Evolutionary conservation across 768 basidiomycete genomes (phyloP).

Genomic region (Pisolithus orientalis): DNA sequence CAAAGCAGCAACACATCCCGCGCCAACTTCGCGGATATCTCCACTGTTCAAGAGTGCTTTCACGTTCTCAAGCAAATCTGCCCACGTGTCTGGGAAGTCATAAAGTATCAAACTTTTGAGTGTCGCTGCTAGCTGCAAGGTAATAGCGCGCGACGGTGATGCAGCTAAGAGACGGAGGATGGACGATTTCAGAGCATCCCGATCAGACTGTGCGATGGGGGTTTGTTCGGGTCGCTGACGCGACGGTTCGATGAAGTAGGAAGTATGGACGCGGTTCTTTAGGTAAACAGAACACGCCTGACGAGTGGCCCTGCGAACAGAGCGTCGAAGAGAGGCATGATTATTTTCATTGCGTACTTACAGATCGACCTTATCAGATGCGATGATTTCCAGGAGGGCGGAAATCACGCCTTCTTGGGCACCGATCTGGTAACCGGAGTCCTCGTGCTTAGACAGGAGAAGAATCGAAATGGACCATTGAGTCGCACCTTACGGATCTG

Average conservation of each 20-base stretch:
- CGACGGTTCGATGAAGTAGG: constrained; percentile 47
- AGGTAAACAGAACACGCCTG: constrained; percentile 85
- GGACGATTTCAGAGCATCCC: constrained; percentile 60
- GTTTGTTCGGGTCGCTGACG: constrained; percentile 50
- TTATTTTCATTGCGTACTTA: constrained; percentile 37
- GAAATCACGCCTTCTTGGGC: constrained; percentile 77
- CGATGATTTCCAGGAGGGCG: constrained; percentile 83
- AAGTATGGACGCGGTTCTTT: constrained; percentile 78
- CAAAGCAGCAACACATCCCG: constrained; percentile 71
- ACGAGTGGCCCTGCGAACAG: constrained; percentile 56
- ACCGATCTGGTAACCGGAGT: constrained; percentile 48
- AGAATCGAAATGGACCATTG: neutral
- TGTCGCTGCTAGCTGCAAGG: constrained; percentile 67
- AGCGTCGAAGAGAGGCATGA: neutral
- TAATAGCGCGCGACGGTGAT: constrained; percentile 60
- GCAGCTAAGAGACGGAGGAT: constrained; percentile 66
- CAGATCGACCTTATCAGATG: constrained; percentile 69
- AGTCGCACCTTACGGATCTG: constrained; percentile 73
- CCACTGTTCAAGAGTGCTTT: constrained; percentile 56
- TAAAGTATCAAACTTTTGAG: constrained; percentile 68
- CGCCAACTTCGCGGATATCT: constrained; percentile 68
- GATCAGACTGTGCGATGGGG: constrained; percentile 62
- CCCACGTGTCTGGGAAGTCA: constrained; percentile 80
- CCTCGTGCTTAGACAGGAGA: constrained; percentile 1
- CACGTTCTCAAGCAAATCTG: constrained; percentile 59